These are phyloP conservation scores for Globisporangium paroecandrum DNA, from an alignment of 352 stramenopile species.

Conservation along the genomic window DNA sequence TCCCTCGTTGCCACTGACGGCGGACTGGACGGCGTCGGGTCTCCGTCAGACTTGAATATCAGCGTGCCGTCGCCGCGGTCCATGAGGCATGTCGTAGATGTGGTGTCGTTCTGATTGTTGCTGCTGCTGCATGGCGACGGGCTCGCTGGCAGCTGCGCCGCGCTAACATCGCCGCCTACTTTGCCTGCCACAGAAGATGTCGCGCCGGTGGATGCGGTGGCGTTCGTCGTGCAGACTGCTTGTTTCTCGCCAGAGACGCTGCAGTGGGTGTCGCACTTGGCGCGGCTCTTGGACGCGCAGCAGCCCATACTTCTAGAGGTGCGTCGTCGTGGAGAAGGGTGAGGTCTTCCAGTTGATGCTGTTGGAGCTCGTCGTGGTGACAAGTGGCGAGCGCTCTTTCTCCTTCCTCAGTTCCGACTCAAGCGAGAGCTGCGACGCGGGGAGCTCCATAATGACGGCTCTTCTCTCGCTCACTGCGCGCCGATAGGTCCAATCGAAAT, in stretches of 20 bases:
- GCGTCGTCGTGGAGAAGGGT: background rate
- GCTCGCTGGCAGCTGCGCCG: background rate
- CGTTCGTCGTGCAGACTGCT: background rate
- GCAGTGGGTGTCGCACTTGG: slow-evolving; percentile 5
- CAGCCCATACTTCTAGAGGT: slow-evolving; percentile 41
- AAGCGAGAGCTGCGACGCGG: background rate
- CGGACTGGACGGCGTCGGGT: slow-evolving; percentile 17
- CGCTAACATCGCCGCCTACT: background rate
- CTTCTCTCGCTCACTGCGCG: background rate
- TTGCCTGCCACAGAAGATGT: background rate
- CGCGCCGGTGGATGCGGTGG: background rate
- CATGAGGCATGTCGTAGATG: slow-evolving; percentile 32
- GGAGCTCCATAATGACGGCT: background rate
- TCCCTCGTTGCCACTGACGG: background rate
- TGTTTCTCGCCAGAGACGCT: slow-evolving; percentile 1
- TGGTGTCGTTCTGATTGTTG: slow-evolving; percentile 8
- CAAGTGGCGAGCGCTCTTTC: background rate
- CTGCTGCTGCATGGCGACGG: background rate
- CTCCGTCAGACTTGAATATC: slow-evolving; percentile 32
- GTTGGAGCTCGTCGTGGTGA: background rate
- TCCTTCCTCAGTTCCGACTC: background rate
- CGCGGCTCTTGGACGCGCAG: slow-evolving; percentile 48
- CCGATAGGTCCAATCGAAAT: background rate
- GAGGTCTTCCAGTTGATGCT: too few species aligned
- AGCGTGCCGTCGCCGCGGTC: slow-evolving; percentile 26